A percentile compares a stretch with the other conserved stretches of the same genome.
These are phyloP conservation scores for Stephania cephalantha DNA, from an alignment of 164 flowering plant genomes.

Conservation along the genomic window DNA sequence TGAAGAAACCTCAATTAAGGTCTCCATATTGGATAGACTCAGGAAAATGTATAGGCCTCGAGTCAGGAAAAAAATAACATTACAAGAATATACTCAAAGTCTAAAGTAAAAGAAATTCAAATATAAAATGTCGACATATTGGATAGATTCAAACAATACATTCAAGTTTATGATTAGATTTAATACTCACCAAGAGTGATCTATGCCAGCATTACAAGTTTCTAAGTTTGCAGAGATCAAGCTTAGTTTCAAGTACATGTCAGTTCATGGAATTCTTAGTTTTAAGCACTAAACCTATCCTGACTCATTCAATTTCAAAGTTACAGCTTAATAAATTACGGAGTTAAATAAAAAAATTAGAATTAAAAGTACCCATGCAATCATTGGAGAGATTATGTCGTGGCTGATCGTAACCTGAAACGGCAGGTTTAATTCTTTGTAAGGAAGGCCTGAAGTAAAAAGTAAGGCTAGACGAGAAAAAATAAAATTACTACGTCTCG, in stretches of 20 bases:
- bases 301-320: not conserved
- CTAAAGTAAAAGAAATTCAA: not conserved
- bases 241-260: not conserved
- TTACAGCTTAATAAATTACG: not conserved
- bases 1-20: not conserved
- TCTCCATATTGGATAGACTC: no score
- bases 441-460: not conserved
- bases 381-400: not conserved
- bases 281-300: not conserved
- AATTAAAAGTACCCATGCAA: not conserved
- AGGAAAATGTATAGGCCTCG: no score
- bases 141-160: not conserved
- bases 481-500: no score
- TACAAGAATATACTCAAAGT: not conserved
- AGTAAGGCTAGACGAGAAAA: not conserved
- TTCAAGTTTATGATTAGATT: not conserved
- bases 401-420: not conserved
- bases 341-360: no score
- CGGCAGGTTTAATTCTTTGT: not conserved
- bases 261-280: not conserved
- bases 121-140: no score
- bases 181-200: not conserved
- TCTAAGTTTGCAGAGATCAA: not conserved
- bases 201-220: not conserved
- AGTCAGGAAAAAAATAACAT: no score